phyloP scores from a whole-genome alignment of 257 asterid species.

The Datura wrightii region DNA sequence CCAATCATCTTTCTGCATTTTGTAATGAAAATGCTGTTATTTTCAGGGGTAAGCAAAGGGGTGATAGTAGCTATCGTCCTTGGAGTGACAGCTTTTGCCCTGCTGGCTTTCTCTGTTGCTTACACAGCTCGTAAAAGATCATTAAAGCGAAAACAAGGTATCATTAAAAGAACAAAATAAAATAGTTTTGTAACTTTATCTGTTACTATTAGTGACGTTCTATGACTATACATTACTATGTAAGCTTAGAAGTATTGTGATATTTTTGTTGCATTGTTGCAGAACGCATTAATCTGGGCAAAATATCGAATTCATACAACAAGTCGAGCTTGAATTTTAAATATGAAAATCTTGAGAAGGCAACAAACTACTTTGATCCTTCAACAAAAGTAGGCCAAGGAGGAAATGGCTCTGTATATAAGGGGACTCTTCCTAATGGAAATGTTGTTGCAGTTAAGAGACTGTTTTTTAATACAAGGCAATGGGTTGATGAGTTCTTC shows the following conservation, averaged over 20 bases:
- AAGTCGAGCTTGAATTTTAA: conserved; percentile 78
- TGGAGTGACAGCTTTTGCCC: conserved; percentile 59
- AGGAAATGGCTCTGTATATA: conserved; percentile 84
- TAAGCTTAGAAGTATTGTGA: neutral
- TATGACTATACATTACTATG: neutral
- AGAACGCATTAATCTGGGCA: conserved; percentile 75
- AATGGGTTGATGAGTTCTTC: conserved; percentile 96
- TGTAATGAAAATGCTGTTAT: neutral
- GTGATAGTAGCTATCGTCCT: conserved; percentile 56
- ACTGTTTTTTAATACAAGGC: conserved; percentile 78
- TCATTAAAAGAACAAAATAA: neutral
- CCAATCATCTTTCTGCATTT: neutral
- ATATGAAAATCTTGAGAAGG: conserved; percentile 86
- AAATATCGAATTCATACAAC: conserved; percentile 61
- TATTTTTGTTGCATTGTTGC: conserved; percentile 35
- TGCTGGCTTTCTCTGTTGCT: conserved; percentile 64
- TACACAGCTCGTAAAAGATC: conserved; percentile 53
- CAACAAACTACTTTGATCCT: conserved; percentile 72
- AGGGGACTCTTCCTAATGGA: conserved; percentile 70
- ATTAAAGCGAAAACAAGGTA: conserved; percentile 67
- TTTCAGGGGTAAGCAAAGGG: conserved; percentile 58
- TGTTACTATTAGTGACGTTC: neutral
- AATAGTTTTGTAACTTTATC: neutral
- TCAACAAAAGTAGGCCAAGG: conserved; percentile 82
- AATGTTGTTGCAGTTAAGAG: conserved; percentile 82